A percentile compares a stretch with the other conserved stretches of the same genome.
These are phyloP conservation scores for Auriculariales sp. DNA, from an alignment of 768 basidiomycete species.

Conservation along the genomic window DNA sequence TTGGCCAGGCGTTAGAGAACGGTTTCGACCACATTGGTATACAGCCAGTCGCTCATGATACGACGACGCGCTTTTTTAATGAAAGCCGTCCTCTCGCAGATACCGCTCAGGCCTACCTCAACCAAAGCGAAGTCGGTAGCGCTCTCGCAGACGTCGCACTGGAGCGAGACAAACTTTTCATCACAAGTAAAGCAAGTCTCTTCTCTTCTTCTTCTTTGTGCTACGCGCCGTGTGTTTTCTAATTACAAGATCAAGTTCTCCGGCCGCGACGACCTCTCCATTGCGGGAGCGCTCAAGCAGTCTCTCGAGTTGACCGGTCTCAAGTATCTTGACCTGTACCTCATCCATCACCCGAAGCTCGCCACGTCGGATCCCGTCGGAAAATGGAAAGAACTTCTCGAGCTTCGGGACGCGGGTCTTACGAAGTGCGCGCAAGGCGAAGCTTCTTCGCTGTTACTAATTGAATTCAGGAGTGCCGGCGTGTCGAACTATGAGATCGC, in stretches of 20 bases:
- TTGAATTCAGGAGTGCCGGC: conserved; percentile 42
- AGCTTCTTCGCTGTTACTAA: background rate
- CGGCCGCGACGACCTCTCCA: background rate
- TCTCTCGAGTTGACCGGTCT: conserved; percentile 31
- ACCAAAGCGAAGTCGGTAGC: conserved; percentile 41
- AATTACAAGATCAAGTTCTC: background rate
- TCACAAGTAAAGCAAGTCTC: conserved; percentile 67
- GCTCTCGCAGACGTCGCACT: conserved; percentile 43
- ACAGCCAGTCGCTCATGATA: conserved; percentile 6
- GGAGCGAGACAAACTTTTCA: conserved; percentile 38
- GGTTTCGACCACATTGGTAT: conserved; percentile 51
- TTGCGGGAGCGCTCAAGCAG: background rate
- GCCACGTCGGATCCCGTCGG: conserved; percentile 44
- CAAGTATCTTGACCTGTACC: conserved; percentile 53
- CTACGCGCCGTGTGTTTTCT: too few relatives aligned
- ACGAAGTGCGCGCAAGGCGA: conserved; percentile 27
- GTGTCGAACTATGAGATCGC: conserved; percentile 52
- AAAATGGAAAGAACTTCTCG: conserved; percentile 51
- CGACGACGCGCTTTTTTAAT: background rate
- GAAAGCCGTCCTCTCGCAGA: conserved; percentile 20
- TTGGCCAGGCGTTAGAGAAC: conserved; percentile 45
- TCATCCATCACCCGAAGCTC: conserved; percentile 44
- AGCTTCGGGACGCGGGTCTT: conserved; percentile 37
- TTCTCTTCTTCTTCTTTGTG: too few relatives aligned
- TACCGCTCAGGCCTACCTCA: conserved; percentile 47